phyloP scores from a whole-genome alignment of 148 eudicot genomes.

The Nyssa sinensis region DNA sequence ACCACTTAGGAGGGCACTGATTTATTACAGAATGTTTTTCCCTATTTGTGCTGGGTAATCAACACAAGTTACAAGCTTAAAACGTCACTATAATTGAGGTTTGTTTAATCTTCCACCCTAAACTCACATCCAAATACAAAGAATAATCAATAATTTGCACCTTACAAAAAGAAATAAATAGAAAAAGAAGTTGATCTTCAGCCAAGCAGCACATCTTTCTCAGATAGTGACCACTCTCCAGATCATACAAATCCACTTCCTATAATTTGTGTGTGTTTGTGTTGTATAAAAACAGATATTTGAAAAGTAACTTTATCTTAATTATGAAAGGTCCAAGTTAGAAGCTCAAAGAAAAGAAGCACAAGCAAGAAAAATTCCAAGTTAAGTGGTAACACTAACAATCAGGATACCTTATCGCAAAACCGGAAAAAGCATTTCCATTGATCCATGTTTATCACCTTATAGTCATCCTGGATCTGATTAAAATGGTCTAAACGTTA shows the following conservation, averaged over 20 bases:
- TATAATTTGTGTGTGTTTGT: too few relatives aligned
- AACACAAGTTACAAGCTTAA: background rate
- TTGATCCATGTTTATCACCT: conserved; percentile 94
- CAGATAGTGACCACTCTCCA: background rate
- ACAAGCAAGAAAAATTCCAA: background rate
- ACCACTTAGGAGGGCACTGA: background rate
- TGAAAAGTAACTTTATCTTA: too few relatives aligned
- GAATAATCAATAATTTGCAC: too few relatives aligned
- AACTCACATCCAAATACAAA: too few relatives aligned
- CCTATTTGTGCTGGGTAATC: background rate
- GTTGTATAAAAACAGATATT: too few relatives aligned
- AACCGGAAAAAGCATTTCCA: conserved; percentile 94
- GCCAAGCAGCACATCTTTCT: background rate
- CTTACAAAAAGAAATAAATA: too few relatives aligned
- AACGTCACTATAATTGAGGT: background rate
- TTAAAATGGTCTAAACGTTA: background rate
- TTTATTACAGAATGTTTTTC: background rate
- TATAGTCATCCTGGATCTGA: conserved; percentile 87
- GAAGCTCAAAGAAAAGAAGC: background rate
- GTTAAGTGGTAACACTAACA: background rate
- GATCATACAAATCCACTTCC: background rate
- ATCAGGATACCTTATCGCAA: conserved; percentile 65
- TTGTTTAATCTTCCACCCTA: too few relatives aligned
- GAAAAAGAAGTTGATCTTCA: too few relatives aligned
- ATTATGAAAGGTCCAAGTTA: background rate